Base-by-base conservation (phyloP, 208 protist genomes). In the Trypanosoma melophagium region DNA sequence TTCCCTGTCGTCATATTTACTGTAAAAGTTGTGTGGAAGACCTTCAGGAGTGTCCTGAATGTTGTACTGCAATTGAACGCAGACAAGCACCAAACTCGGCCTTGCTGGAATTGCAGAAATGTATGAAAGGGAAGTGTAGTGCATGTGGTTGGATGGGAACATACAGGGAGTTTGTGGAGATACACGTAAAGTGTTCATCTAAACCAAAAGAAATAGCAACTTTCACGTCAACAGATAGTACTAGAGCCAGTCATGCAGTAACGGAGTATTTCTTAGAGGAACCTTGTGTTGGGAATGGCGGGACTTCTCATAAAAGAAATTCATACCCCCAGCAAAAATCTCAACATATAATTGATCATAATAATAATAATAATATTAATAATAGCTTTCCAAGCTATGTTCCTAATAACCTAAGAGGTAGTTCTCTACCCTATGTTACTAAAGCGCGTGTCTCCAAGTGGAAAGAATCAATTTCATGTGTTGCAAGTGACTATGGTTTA, bases 1-100 rank as follows among this genome's bases (percentile, higher is more conserved):
- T 60, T 19, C 74, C 69, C 7, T 91, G 81, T 31, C 66, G 81
- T 44, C 85, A 91, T 74, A 86, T 87, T 42, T 87, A 82, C 35
- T 91, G 85, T 49, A 47, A 66, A 0, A 52, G n/a, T 10, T 91
- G 85, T 57, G 51, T 87, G 17, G 66, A 72, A 8, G 40, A 51
- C 0, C 59, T 83, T n/a, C 51, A 65, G 22, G 62, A 22, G n/a
- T 91, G 85, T 57, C 85, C 85, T 2, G 67, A 73, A 7, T 91
- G 85, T 60, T 71, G 77, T 35, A 67, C 68, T 1, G 25, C 52
- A 0, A 71, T 86, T 14, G 72, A 63, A 44, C 35, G 51, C 7
- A 56, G 73, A 40, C 55, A 55, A 25, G 61, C 60, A 5, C 81
- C 81, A 1, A 81, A 83, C 19, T 60, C 70, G 25, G 76, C 78